Evolutionary conservation across 176 grass and related monocot genomes (phyloP), one percentile per base, ranked within the genome.

Genomic region (Bolboschoenus planiculmis): DNA sequence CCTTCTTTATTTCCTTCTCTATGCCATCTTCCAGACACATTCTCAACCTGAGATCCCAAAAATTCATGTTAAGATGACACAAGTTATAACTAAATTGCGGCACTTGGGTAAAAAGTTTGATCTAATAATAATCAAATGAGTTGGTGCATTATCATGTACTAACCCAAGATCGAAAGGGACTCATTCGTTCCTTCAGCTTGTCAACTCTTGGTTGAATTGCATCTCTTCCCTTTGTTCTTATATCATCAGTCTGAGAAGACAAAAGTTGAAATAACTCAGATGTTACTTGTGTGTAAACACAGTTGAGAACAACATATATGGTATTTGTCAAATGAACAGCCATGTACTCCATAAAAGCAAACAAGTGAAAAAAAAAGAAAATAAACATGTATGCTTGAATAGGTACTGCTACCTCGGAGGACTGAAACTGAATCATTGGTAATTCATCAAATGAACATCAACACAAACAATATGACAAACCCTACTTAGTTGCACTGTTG

Each of bases 101-200:
- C 51, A 84, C n/a, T 56, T 56, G 15, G 80, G 39, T 31, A 64
- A 24, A 65, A 61, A n/a, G n/a, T n/a, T 54, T 83, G 57, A 71
- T 72, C 58, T 53, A 16, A 53, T 23, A 74, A 72, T 78, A 35
- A 24, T 84, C n/a, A 29, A 15, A 9, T 64, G 68, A 16, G 4
- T 10, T 50, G 42, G 67, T 16, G 39, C 59, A 46, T 75, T 42
- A 9, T 74, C 54, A 60, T 42, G 34, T 50, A 62, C 54, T 61
- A 81, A 98, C 95, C 95, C 95, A 95, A 81, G 44, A 88, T 85
- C 89, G 86, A 50, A 98, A 24, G 55, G 95, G 95, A 88, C 43
- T 82, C 79, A 98, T 90, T 78, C 79, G 85, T 80, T 98, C 90
- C 84, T 77, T 98, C 21, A 98, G 59, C 85, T 85, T 91, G 79